These are phyloP conservation scores for Yarrowia alimentaria DNA, from an alignment of 805 yeast genomes.

Conservation along the genomic window DNA sequence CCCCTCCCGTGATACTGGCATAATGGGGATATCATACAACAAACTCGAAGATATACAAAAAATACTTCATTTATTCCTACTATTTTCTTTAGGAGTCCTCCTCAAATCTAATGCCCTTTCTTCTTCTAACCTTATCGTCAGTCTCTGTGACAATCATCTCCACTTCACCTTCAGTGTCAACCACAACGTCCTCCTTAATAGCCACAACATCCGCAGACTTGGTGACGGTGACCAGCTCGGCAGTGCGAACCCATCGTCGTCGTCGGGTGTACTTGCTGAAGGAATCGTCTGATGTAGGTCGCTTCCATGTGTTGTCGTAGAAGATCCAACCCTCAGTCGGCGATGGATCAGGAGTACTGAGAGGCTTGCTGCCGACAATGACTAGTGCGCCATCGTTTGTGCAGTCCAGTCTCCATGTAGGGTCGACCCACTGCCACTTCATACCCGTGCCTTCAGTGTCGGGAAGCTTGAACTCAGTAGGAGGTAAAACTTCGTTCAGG, in stretches of 20 bases:
- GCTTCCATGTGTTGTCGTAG: slow-evolving; percentile 92
- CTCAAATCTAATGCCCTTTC: slow-evolving; percentile 34
- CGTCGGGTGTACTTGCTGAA: slow-evolving; percentile 89
- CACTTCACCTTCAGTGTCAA: slow-evolving; percentile 20
- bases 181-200: neutral
- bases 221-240: slow-evolving; percentile 41
- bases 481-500: slow-evolving; percentile 75
- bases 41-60: neutral
- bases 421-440: slow-evolving; percentile 94
- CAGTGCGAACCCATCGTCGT: slow-evolving; percentile 94
- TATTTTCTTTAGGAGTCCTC: slow-evolving; percentile 11
- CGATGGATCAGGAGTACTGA: slow-evolving; percentile 54
- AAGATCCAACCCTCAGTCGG: slow-evolving; percentile 83
- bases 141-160: slow-evolving; percentile 13
- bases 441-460: slow-evolving; percentile 65
- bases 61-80: neutral
- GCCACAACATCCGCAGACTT: slow-evolving; percentile 18
- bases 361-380: slow-evolving; percentile 50
- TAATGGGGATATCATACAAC: no score
- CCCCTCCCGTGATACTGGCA: no score
- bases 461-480: slow-evolving; percentile 78
- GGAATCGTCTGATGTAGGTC: slow-evolving; percentile 82
- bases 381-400: slow-evolving; percentile 85
- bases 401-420: slow-evolving; percentile 84
- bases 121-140: slow-evolving; percentile 25